Conservation (phyloP, 164 flowering plant species). For the Malania oleifera region DNA sequence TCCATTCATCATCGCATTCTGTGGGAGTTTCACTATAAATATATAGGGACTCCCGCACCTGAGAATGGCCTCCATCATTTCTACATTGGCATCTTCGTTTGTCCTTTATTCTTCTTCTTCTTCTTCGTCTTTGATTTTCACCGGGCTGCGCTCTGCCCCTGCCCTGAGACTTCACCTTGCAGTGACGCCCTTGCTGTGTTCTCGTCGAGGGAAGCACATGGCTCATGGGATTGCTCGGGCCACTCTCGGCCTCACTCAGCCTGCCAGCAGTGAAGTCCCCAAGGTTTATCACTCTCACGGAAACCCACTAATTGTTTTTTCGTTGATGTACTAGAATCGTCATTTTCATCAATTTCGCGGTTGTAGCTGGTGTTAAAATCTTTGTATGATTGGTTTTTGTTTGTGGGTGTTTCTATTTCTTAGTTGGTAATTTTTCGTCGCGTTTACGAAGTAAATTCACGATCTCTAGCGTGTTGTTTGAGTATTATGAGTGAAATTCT, state of each 20-base stretch:
- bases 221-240: conserved; percentile 33
- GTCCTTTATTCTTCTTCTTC: conserved; percentile 17
- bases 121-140: conserved; percentile 9
- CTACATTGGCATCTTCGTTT: conserved; percentile 19
- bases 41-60: neutral
- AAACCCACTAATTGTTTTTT: too few relatives aligned
- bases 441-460: too few relatives aligned
- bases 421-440: too few relatives aligned
- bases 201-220: conserved; percentile 32
- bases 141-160: conserved; percentile 19
- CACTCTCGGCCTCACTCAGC: conserved; percentile 48
- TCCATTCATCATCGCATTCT: too few relatives aligned
- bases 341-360: too few relatives aligned
- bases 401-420: too few relatives aligned
- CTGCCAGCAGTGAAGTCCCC: conserved; percentile 21
- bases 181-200: conserved; percentile 12
- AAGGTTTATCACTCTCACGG: conserved; percentile 21
- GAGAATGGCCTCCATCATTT: conserved; percentile 40
- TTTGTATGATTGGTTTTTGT: too few relatives aligned
- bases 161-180: conserved; percentile 19
- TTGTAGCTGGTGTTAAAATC: too few relatives aligned
- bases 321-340: too few relatives aligned
- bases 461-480: too few relatives aligned
- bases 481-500: too few relatives aligned
- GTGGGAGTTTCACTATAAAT: neutral